Base-by-base conservation (phyloP, 768 basidiomycete genomes). In the Kwoniella heveanensis region DNA sequence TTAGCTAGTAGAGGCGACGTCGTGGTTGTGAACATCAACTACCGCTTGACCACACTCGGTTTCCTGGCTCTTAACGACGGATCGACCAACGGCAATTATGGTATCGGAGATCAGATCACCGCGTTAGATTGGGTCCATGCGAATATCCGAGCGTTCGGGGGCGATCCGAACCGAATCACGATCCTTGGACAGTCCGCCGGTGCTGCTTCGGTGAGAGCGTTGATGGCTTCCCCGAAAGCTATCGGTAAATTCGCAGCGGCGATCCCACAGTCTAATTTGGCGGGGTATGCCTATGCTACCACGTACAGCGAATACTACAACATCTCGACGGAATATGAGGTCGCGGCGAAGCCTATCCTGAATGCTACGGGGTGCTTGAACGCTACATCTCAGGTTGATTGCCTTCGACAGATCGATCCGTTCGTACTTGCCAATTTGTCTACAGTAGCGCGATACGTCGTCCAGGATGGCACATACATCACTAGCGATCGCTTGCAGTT, bases 151-250 rank as follows among this genome's bases (percentile, higher is more conserved):
- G 80, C 82, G n/a, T 87, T 87, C 65, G 86, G 86, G 37, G 86
- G 86, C 0, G 86, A 87, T 75, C 83, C 84, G 1, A 72, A 74
- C 9, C 81, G 81, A 0, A 82, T 88, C 51, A 85, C 84, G 2
- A 83, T 87, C 24, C 82, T 83, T 62, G 86, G 86, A 1, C 83
- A 87, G 71, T 85, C 83, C 6, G 85, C 85, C 13, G 86, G 85
- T 27, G 85, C 83, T 10, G 82, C 7, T 29, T 59, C 60, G 21
- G 60, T 37, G 15, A 2, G 62, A 53, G 51, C 77, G 66, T 78
- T n/a, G 63, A 74, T 17, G 81, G 80, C 75, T 7, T 77, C 81
- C 0, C 70, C 77, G 8, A 75, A 75, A 5, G 81, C 82, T 0
- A 80, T 80, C 51, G 82, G 82, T 0, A 73, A 81, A 22, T 83